phyloP scores from a whole-genome alignment of 2,329 filamentous ascomycete genomes.

The Ophiostoma australiae region DNA sequence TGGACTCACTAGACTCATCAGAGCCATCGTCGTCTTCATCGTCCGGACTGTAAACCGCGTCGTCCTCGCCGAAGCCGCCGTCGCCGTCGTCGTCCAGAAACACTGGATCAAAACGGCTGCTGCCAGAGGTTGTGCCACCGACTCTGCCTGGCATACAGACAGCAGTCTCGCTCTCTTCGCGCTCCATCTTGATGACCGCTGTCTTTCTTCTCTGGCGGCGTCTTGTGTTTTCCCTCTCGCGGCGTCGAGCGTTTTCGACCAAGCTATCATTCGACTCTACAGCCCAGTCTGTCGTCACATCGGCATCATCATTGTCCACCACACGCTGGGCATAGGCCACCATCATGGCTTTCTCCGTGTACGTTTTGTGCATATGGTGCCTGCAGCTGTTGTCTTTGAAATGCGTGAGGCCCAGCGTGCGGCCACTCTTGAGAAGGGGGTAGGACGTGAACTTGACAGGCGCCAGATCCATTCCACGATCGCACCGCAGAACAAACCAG shows the following conservation, averaged over 20 bases:
- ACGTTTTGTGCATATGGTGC: constrained; percentile 7
- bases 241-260: neutral
- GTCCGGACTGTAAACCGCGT: neutral
- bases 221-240: neutral
- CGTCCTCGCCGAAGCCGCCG: neutral
- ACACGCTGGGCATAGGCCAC: constrained; percentile 20
- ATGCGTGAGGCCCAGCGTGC: neutral
- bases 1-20: neutral
- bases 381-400: constrained; percentile 15
- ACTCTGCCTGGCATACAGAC: too few species aligned
- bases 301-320: constrained; percentile 14
- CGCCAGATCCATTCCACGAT: neutral
- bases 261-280: constrained; percentile 21
- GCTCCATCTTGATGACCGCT: neutral
- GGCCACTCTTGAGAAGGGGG: neutral
- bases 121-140: neutral
- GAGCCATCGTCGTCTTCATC: neutral
- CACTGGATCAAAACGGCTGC: neutral
- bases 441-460: neutral
- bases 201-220: neutral
- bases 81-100: neutral
- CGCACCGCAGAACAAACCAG: constrained; percentile 24
- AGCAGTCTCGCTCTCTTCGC: neutral
- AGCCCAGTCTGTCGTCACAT: constrained; percentile 22
- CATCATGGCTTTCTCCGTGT: constrained; percentile 22